Evolutionary conservation across 2,329 filamentous ascomycete species (phyloP).

Genomic region (Colletotrichum tamarilloi): DNA sequence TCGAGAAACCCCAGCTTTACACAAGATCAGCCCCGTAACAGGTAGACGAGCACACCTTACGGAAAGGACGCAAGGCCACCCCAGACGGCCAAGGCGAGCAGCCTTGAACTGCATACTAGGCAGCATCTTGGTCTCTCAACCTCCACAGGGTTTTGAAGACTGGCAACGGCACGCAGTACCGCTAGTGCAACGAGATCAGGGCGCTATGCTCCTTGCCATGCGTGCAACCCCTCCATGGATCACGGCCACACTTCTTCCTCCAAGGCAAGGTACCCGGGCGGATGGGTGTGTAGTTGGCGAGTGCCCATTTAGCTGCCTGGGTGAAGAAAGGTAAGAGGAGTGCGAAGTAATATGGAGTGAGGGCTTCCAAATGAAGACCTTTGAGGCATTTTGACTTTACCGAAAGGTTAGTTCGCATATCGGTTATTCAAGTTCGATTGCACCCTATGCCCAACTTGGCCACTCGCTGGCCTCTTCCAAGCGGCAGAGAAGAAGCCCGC

Average conservation of each 20-base stretch:
- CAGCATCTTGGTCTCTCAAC: neutral
- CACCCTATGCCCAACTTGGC: neutral
- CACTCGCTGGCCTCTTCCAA: neutral
- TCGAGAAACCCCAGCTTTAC: no score
- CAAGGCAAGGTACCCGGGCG: conserved; percentile 11
- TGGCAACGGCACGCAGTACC: neutral
- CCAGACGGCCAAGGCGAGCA: conserved; percentile 1
- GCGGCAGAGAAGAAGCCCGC: neutral
- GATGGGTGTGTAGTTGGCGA: neutral
- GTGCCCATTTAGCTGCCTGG: neutral
- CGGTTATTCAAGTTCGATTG: neutral
- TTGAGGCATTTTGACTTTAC: neutral
- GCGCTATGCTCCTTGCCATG: no score
- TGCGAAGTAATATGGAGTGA: neutral
- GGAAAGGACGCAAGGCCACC: neutral
- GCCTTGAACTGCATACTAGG: neutral
- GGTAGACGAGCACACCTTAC: neutral
- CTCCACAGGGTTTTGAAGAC: neutral
- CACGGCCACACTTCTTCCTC: neutral
- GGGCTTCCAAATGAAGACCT: neutral
- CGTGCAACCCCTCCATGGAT: neutral
- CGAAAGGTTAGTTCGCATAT: no score
- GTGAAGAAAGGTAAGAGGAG: neutral
- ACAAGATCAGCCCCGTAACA: neutral
- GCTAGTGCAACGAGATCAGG: neutral